These are phyloP conservation scores for Pulicaria dysenterica DNA, from an alignment of 129 eudicot species.

Conservation along the genomic window DNA sequence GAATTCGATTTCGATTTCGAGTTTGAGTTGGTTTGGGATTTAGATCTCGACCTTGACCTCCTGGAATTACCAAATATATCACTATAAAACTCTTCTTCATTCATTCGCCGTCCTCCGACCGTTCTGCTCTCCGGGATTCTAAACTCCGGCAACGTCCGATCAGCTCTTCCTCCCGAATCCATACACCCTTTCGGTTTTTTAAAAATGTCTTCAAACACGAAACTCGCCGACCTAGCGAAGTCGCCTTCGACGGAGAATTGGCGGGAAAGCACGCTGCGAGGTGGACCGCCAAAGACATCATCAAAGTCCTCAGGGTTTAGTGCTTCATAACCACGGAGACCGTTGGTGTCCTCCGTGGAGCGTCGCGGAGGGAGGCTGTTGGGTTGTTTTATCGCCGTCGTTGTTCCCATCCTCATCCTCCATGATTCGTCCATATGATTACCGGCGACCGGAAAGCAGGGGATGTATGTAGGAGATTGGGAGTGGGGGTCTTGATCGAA, in stretches of 20 bases:
- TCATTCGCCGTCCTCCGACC: constrained; percentile 25
- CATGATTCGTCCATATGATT: constrained; percentile 72
- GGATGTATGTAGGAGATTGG: background rate
- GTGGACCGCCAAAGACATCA: constrained; percentile 91
- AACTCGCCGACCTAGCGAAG: constrained; percentile 21
- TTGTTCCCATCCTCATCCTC: constrained; percentile 61
- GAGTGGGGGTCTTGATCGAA: background rate
- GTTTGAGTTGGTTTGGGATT: constrained; percentile 34
- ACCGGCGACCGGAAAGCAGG: constrained; percentile 1
- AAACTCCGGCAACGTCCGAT: constrained; percentile 72
- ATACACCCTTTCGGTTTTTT: constrained; percentile 19
- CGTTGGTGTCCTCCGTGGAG: constrained; percentile 39
- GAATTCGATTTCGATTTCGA: constrained; percentile 71
- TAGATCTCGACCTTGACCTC: constrained; percentile 54
- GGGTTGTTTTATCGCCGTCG: constrained; percentile 18
- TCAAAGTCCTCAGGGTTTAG: constrained; percentile 58
- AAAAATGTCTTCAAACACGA: constrained; percentile 60
- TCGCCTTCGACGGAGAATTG: constrained; percentile 45
- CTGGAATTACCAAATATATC: constrained; percentile 57
- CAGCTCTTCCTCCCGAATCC: constrained; percentile 32
- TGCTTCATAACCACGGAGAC: constrained; percentile 6
- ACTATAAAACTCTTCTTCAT: constrained; percentile 52
- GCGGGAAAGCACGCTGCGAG: constrained; percentile 59
- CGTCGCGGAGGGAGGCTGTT: constrained; percentile 45
- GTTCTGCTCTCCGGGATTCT: constrained; percentile 51